Base-by-base conservation (phyloP, 768 basidiomycete genomes). In the Agrocybe chaxingu region DNA sequence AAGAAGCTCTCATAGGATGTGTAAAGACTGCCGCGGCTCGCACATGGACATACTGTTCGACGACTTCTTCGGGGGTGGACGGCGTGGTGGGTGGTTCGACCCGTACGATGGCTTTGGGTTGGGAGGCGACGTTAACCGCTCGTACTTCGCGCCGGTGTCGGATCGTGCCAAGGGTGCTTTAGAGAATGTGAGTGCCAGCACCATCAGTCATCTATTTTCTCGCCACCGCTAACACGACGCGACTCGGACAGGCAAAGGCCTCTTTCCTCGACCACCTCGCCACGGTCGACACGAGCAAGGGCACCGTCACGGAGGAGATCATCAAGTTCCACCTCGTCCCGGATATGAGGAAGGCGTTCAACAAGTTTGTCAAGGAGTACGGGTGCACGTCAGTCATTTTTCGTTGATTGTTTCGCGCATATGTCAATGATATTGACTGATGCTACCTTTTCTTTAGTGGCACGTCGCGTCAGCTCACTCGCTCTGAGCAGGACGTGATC, bases 251-350 rank as follows among this genome's bases (percentile, higher is more conserved):
- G 63, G 62, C 63, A 7, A 60, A 65, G 43, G 13, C 37, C 4
- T 8, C 56, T 12, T 64, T 65, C 39, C 47, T 61, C 12, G 35
- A 58, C 3, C 62, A 65, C 42, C 60, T 66, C 46, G 55, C 61
- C 30, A 52, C 56, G 6, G 61, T 65, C 30, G 59, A 65, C 47
- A 62, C 59, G 9, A 58, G 55, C 53, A 54, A 47, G 9, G 64
- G 64, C 1, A 38, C 58, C 7, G 59, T 59, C 47, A 56, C 58
- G 7, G 45, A 48, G 18, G 64, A 64, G 50, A 64, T 67, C 51
- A 64, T 65, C 52, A 52, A 52, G n/a, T 67, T 65, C 47, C 66
- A 63, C 45, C 61, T 65, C 48, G 66, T 67, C n/a, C 59, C 61
- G 10, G 65, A 64, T 48, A 66, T 65, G 65, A 59, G 62, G 37